Evolutionary conservation across 495 filamentous ascomycete species (phyloP), one percentile per base, ranked within the genome.

Genomic region (Antarctomyces pellizariae): DNA sequence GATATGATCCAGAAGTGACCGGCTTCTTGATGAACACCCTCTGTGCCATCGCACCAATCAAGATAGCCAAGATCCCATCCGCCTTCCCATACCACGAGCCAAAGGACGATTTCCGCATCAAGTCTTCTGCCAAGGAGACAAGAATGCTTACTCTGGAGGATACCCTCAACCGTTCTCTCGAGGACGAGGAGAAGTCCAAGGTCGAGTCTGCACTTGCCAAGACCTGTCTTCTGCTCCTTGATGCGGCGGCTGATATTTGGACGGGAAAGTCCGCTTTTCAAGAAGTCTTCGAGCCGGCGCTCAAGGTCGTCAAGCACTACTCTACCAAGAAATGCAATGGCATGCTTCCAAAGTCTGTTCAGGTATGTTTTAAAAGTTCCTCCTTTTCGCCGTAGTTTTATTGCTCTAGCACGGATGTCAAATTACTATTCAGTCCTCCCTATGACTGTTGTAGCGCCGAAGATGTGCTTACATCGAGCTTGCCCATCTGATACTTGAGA

Each of bases 1-100:
- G 86, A 30, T 89, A 78, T 44, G 58, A 92, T 19, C 86, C 86
- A 0, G 86, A 99, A 41, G 53, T 80, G 13, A 57, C 86, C 34
- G 78, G 76, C 43, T 92, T 80, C 47, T 57, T 59, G 17, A 52
- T 82, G 20, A 79, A 77, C 43, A 68, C 71, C 2, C 47, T 97
- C n/a, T 67, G 57, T 37, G 57, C 64, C 12, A 56, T 90, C 4
- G 54, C 64, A 12, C 73, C 70, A 5, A 37, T 45, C 8, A 56
- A 60, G 26, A 39, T 58, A 6, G 36, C 35, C 3, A 36, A 48
- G 3, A 36, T 41, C 7, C 44, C 61, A 5, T 63, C 62, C 3
- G 48, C 44, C 26, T 75, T 79, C 44, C 73, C 74, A 5, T 45
- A 64, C 23, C 65, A 76, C 28, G 58, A 66, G 12, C 57, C 63